These are phyloP conservation scores for Metschnikowia aberdeeniae DNA, from an alignment of 805 yeast species.

Conservation along the genomic window DNA sequence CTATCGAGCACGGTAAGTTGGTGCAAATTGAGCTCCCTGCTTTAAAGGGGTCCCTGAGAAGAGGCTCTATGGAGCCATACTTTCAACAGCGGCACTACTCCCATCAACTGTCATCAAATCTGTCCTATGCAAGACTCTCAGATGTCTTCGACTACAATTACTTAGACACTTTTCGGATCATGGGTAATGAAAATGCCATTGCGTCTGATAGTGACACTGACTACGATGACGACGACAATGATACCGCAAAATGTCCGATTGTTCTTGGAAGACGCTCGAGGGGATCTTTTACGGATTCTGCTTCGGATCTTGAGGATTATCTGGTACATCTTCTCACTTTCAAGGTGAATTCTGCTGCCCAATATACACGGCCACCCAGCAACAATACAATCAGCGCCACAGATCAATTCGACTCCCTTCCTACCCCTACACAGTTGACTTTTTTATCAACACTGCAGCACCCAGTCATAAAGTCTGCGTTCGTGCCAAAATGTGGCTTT, in stretches of 20 bases:
- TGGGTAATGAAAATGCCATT: conserved; percentile 12
- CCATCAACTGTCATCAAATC: conserved; percentile 6
- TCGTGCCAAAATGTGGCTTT: not conserved
- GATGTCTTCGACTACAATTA: conserved; percentile 17
- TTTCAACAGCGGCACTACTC: conserved; percentile 8
- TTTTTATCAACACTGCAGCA: conserved; percentile 7
- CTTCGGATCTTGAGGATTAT: conserved; percentile 16
- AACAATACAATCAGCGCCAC: conserved; percentile 2
- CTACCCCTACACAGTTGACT: not conserved
- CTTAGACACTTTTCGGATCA: conserved; percentile 5
- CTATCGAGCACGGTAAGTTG: conserved; percentile 10
- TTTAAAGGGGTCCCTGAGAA: conserved; percentile 9
- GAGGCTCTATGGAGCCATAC: conserved; percentile 18
- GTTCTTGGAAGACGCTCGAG: not conserved
- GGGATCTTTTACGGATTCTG: conserved; percentile 7
- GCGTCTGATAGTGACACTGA: conserved; percentile 17
- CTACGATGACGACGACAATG: conserved; percentile 9
- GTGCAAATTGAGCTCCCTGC: conserved; percentile 7
- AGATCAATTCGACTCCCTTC: conserved; percentile 12
- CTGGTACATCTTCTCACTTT: conserved; percentile 17
- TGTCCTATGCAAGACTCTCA: conserved; percentile 15
- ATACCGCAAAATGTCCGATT: not conserved
- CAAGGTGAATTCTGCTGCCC: conserved; percentile 15
- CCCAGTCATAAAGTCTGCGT: conserved; percentile 2
- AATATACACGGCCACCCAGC: conserved; percentile 13